Evolutionary conservation across 768 basidiomycete species (phyloP).

Genomic region (Suillus bovinus): DNA sequence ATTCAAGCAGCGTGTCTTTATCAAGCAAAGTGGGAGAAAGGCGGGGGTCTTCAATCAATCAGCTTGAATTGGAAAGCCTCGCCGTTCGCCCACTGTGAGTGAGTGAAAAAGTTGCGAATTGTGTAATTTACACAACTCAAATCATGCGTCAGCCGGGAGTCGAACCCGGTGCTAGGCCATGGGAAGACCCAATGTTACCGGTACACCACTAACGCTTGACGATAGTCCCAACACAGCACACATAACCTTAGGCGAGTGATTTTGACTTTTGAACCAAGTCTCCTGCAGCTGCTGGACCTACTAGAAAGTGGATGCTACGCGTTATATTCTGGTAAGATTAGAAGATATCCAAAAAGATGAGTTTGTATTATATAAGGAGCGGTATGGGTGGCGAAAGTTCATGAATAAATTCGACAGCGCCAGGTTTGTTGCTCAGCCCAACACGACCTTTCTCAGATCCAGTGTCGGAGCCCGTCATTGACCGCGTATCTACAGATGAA

Average conservation of each 20-base stretch:
- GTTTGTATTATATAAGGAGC: constrained; percentile 4
- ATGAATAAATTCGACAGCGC: constrained; percentile 5
- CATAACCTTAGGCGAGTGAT: background rate
- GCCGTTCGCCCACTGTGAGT: no score
- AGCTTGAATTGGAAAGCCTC: no score
- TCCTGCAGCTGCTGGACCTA: background rate
- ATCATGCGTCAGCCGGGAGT: constrained; percentile 53
- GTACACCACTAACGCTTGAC: constrained; percentile 57
- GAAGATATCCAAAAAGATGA: background rate
- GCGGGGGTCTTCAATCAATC: no score
- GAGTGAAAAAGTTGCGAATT: no score
- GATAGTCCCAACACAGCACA: rapidly evolving
- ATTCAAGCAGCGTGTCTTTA: no score
- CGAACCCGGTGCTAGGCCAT: constrained; percentile 65
- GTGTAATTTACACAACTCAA: no score
- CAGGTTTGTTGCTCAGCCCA: constrained; percentile 2
- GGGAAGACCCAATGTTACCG: constrained; percentile 91
- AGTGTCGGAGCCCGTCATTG: constrained; percentile 26
- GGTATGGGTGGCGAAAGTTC: background rate
- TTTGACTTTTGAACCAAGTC: background rate
- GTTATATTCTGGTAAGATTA: background rate
- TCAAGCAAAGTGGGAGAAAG: no score
- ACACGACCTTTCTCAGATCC: constrained; percentile 22
- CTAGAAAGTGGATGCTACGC: background rate
- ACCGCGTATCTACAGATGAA: constrained; percentile 23